Evolutionary conservation across 106 monocot species (phyloP), one percentile per base, ranked within the genome.

Genomic region (Dendrobium huoshanense): DNA sequence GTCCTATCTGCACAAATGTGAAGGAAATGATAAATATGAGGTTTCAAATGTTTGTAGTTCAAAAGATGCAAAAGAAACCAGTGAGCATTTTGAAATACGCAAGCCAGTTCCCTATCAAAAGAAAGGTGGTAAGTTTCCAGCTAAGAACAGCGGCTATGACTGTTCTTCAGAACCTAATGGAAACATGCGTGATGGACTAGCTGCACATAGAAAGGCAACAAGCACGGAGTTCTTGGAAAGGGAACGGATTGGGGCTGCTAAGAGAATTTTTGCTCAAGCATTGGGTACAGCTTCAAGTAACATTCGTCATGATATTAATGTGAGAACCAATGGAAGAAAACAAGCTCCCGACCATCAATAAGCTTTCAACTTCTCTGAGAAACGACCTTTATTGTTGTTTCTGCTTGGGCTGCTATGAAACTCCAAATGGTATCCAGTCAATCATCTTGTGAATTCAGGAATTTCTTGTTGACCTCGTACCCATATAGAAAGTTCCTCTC

Each of bases 211-310:
- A 68, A 61, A 49, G 70, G 58, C 20, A 65, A 79, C n/a, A 79
- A 45, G 27, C 11, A 17, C 19, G 16, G 79, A 81, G 5, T 80
- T 67, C 22, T 65, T 93, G 81, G 85, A 95, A 75, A 93, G 72
- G 73, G 89, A 93, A 72, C 85, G 87, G 49, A 55, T 80, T n/a
- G 93, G 90, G 72, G 95, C 95, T 41, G 95, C 95, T 31, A 91
- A 89, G 85, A 86, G 95, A 74, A 93, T 95, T 33, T 95, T 95
- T 84, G 91, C 89, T 15, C 82, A 91, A 84, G 92, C 95, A 2
- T 84, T 95, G 80, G 89, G 95, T 25, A 79, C 86, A 40, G 67
- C 88, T 43, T 77, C 86, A 22, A 55, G 42, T 20, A 88, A 72
- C 41, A 79, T 68, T 75, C 85, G 81, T 85, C 47, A 78, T n/a